Evolutionary conservation across 2,329 filamentous ascomycete genomes (phyloP).

Genomic region (Zymoseptoria passerinii): DNA sequence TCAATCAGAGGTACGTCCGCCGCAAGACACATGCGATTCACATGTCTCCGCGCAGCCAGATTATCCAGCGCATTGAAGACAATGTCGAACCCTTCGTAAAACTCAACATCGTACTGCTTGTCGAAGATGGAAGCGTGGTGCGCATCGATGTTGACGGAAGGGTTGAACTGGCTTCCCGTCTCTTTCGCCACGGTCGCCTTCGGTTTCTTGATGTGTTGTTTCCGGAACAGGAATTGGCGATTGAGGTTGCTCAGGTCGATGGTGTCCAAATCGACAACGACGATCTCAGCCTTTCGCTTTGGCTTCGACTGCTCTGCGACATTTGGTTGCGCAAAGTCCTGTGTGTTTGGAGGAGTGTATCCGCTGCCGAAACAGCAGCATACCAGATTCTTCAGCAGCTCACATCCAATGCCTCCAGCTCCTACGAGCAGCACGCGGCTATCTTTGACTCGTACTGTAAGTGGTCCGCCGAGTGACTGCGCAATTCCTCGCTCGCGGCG

Average conservation of each 20-base stretch:
- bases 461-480: conserved; percentile 61
- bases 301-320: not conserved
- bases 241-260: conserved; percentile 98
- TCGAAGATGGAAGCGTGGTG: conserved; percentile 97
- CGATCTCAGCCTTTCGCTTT: conserved; percentile 52
- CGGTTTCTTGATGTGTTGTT: conserved; percentile 95
- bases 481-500: conserved; percentile 41
- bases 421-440: conserved; percentile 72
- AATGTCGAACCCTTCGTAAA: conserved; percentile 74
- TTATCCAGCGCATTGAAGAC: conserved; percentile 98
- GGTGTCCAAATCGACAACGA: conserved; percentile 94
- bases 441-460: conserved; percentile 35
- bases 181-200: conserved; percentile 94
- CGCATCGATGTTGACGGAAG: conserved; percentile 73
- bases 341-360: not conserved
- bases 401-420: conserved; percentile 93
- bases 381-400: conserved; percentile 92
- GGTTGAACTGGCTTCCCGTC: conserved; percentile 83
- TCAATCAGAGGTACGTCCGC: conserved; percentile 87
- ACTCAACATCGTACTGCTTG: conserved; percentile 70
- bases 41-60: conserved; percentile 82
- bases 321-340: conserved; percentile 1
- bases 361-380: conserved; percentile 69
- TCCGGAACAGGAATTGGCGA: conserved; percentile 90
- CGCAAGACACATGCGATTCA: conserved; percentile 94